phyloP scores from a whole-genome alignment of 2,329 filamentous ascomycete species.

The Colletotrichum incanum region DNA sequence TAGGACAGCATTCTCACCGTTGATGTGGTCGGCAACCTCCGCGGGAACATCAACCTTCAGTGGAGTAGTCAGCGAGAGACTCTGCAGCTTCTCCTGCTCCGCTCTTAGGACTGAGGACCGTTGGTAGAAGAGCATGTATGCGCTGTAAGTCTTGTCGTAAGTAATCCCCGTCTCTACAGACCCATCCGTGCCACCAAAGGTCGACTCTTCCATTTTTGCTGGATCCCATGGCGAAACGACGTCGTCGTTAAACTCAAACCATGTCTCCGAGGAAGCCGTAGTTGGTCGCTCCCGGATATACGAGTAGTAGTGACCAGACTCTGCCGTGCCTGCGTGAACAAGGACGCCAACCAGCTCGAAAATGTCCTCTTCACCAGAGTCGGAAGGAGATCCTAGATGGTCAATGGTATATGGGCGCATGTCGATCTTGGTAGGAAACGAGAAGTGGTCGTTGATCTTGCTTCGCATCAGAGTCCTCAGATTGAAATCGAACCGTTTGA shows the following conservation, averaged over 20 bases:
- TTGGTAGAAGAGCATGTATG: conserved; percentile 99
- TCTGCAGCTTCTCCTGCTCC: conserved; percentile 65
- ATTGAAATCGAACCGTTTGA: conserved; percentile 91
- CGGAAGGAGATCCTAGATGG: conserved; percentile 77
- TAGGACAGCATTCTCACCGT: conserved; percentile 79
- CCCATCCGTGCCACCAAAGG: conserved; percentile 81
- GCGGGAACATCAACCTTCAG: conserved; percentile 62
- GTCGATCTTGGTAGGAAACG: conserved; percentile 87
- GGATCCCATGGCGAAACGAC: conserved; percentile 84
- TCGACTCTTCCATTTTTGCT: conserved; percentile 78
- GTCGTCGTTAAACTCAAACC: conserved; percentile 98
- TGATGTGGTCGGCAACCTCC: conserved; percentile 72
- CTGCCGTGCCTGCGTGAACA: conserved; percentile 92
- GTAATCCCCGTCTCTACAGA: conserved; percentile 63
- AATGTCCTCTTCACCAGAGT: conserved; percentile 75
- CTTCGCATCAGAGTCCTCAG: conserved; percentile 82
- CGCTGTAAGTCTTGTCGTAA: conserved; percentile 84
- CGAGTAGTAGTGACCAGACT: conserved; percentile 97
- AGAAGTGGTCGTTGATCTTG: conserved; percentile 97
- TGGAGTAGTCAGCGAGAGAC: conserved; percentile 54
- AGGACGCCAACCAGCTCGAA: conserved; percentile 97
- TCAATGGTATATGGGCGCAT: conserved; percentile 94
- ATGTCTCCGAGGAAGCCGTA: conserved; percentile 65
- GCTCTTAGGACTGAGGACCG: conserved; percentile 76
- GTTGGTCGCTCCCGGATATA: conserved; percentile 87